Conservation (phyloP, 2,329 filamentous ascomycete species). For the Arthrinium puccinioides region DNA sequence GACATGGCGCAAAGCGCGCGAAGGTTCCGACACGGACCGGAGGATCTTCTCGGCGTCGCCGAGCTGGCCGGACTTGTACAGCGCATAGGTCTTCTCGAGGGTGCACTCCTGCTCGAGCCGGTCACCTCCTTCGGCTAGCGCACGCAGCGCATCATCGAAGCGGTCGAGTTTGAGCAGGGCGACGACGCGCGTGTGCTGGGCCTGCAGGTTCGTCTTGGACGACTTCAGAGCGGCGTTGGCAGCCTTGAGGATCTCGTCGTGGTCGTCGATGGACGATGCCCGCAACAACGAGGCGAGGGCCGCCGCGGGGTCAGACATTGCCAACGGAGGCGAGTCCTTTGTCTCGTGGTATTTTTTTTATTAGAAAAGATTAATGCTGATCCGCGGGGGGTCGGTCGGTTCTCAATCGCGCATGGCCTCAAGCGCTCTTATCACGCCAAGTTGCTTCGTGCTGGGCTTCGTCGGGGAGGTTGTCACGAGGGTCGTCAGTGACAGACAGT, state of each 20-base stretch:
- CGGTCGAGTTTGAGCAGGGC: conserved; percentile 77
- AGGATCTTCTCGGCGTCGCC: conserved; percentile 50
- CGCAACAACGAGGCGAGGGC: conserved; percentile 48
- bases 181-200: conserved; percentile 63
- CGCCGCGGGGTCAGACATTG: conserved; percentile 37
- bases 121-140: conserved; percentile 56
- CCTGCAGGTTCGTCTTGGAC: conserved; percentile 46
- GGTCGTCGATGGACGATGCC: conserved; percentile 55
- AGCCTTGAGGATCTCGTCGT: conserved; percentile 63
- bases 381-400: too few species aligned
- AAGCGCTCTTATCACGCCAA: too few species aligned
- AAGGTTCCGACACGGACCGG: conserved; percentile 18
- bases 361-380: too few species aligned
- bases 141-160: conserved; percentile 67
- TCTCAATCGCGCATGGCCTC: too few species aligned
- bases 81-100: conserved; percentile 72
- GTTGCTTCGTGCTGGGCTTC: too few species aligned
- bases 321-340: too few species aligned
- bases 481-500: too few species aligned
- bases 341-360: too few species aligned
- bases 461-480: too few species aligned
- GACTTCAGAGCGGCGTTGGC: conserved; percentile 55
- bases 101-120: conserved; percentile 52
- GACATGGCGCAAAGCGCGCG: conserved; percentile 40
- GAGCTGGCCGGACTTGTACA: conserved; percentile 71